These are phyloP conservation scores for Lipomyces orientalis DNA, from an alignment of 805 yeast genomes.

Conservation along the genomic window DNA sequence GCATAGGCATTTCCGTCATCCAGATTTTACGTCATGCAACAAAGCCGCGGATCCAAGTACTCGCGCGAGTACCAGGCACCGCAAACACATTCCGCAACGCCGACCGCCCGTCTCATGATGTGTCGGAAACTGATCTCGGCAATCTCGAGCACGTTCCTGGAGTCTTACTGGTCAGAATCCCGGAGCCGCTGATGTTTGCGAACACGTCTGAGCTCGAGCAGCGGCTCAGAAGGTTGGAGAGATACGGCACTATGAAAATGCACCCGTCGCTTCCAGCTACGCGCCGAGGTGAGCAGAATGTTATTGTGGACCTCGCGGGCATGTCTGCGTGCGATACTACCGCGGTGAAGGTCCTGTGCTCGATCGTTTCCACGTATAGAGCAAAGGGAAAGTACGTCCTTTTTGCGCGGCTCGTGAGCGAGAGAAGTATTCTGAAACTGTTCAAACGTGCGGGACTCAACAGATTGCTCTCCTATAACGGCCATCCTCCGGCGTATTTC, in stretches of 20 bases:
- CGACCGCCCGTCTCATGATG: slow-evolving; percentile 48
- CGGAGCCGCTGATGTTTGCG: slow-evolving; percentile 89
- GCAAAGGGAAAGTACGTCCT: slow-evolving; percentile 62
- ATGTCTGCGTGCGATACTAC: slow-evolving; percentile 81
- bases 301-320: slow-evolving; percentile 80
- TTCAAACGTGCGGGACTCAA: slow-evolving; percentile 63
- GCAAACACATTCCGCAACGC: slow-evolving; percentile 69
- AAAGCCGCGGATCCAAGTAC: slow-evolving; percentile 79
- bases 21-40: slow-evolving; percentile 82
- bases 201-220: slow-evolving; percentile 77
- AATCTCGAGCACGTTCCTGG: slow-evolving; percentile 64
- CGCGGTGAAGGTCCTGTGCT: slow-evolving; percentile 73
- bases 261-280: slow-evolving; percentile 75
- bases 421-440: slow-evolving; percentile 54
- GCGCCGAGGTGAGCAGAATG: slow-evolving; percentile 56
- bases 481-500: slow-evolving; percentile 48
- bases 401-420: slow-evolving; percentile 64
- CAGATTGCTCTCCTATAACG: slow-evolving; percentile 46
- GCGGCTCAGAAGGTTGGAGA: slow-evolving; percentile 70
- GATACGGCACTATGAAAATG: slow-evolving; percentile 71
- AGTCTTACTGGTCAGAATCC: slow-evolving; percentile 76
- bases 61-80: slow-evolving; percentile 66
- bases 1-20: slow-evolving; percentile 77
- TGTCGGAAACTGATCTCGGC: slow-evolving; percentile 48
- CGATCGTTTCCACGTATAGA: slow-evolving; percentile 61